Conservation (phyloP, 208 protist species). For the Phytomonas sp. region DNA sequence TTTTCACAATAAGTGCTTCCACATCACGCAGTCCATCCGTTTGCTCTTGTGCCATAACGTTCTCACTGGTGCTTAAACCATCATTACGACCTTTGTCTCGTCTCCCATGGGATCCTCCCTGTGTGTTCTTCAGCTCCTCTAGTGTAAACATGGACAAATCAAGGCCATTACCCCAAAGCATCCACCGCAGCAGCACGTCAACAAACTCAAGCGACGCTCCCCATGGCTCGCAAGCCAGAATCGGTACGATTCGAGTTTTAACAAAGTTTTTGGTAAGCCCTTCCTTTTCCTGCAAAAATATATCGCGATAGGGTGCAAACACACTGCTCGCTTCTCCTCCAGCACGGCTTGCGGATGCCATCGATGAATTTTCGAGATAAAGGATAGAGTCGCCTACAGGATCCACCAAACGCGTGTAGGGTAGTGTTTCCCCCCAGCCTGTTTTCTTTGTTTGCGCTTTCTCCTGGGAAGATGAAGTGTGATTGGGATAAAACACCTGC, state of each 20-base stretch:
- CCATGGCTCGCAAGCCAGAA: constrained; percentile 75
- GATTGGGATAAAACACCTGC: neutral
- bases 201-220: constrained; percentile 30
- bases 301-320: constrained; percentile 69
- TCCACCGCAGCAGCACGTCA: constrained; percentile 60
- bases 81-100: neutral
- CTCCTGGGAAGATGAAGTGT: neutral
- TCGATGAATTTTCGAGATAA: neutral
- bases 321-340: neutral
- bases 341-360: neutral
- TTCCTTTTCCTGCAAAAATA: constrained; percentile 61
- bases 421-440: constrained; percentile 7
- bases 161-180: constrained; percentile 83
- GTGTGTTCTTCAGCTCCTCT: constrained; percentile 43
- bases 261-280: constrained; percentile 63
- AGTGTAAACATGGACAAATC: constrained; percentile 86
- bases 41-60: neutral
- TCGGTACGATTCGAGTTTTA: constrained; percentile 45
- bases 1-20: constrained; percentile 22
- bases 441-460: neutral
- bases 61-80: neutral
- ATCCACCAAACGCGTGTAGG: neutral
- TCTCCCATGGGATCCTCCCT: constrained; percentile 13
- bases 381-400: neutral
- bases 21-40: constrained; percentile 22